phyloP scores from a whole-genome alignment of 495 filamentous ascomycete genomes.

The Penicillium malachiteum region DNA sequence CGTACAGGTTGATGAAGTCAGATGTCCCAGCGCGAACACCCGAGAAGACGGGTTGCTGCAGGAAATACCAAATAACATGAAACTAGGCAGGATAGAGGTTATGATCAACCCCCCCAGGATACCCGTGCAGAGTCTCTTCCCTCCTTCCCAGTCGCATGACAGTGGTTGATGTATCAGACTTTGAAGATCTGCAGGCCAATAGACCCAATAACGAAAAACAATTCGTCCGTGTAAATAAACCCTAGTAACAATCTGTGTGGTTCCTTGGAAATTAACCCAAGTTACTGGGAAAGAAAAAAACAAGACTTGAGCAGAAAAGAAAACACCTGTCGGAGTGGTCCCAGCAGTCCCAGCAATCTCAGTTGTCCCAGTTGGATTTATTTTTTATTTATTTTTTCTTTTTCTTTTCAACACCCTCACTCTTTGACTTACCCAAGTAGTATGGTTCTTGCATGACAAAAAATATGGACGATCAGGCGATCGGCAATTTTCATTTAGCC shows the following conservation, averaged over 20 bases:
- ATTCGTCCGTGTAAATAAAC: slow-evolving; percentile 10
- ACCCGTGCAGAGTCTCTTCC: slow-evolving; percentile 31
- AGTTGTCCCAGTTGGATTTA: slow-evolving; percentile 2
- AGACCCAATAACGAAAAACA: slow-evolving; percentile 11
- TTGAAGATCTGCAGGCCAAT: slow-evolving; percentile 35
- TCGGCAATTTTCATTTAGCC: slow-evolving; percentile 31
- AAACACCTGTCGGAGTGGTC: slow-evolving; percentile 29
- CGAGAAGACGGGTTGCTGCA: slow-evolving; percentile 40
- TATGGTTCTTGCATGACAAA: slow-evolving; percentile 28
- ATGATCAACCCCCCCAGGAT: slow-evolving; percentile 37
- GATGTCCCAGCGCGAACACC: slow-evolving; percentile 40
- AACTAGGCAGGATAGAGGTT: slow-evolving; percentile 37
- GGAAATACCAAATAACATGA: slow-evolving; percentile 41
- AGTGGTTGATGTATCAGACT: slow-evolving; percentile 35
- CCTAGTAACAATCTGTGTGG: slow-evolving; percentile 6
- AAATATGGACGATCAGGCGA: slow-evolving; percentile 27
- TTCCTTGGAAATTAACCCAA: slow-evolving; percentile 5
- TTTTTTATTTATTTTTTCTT: background rate
- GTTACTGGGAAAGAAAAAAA: slow-evolving; percentile 18
- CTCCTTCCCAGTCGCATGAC: slow-evolving; percentile 39
- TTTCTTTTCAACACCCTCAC: background rate
- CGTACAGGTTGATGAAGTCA: slow-evolving; percentile 31
- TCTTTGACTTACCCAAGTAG: slow-evolving; percentile 21
- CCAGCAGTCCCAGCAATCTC: slow-evolving; percentile 3
- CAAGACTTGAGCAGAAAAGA: background rate